phyloP scores from a whole-genome alignment of 2,329 filamentous ascomycete species.

The Colletotrichum sp. region DNA sequence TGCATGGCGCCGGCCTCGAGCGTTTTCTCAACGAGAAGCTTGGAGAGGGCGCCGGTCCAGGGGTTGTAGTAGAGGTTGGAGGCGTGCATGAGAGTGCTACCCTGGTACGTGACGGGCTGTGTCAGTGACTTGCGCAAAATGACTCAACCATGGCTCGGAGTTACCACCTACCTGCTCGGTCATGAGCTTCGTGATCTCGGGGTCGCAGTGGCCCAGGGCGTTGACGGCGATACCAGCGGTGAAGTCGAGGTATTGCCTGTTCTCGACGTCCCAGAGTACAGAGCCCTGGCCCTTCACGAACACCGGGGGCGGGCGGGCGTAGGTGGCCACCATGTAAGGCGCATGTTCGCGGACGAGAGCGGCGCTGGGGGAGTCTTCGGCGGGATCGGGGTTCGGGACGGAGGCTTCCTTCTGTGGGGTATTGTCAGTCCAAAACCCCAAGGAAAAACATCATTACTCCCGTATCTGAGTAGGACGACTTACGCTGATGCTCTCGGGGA shows the following conservation, averaged over 20 bases:
- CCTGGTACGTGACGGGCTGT: constrained; percentile 40
- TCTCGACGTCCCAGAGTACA: constrained; percentile 89
- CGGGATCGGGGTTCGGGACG: constrained; percentile 73
- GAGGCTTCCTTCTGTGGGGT: constrained; percentile 32
- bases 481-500: constrained; percentile 40
- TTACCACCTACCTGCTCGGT: constrained; percentile 69
- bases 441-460: not conserved
- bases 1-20: constrained; percentile 81
- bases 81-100: constrained; percentile 82
- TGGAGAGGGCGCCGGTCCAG: constrained; percentile 89
- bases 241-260: constrained; percentile 89
- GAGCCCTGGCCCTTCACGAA: constrained; percentile 89
- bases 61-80: constrained; percentile 98
- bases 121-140: constrained; percentile 1
- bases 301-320: constrained; percentile 86
- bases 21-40: constrained; percentile 84
- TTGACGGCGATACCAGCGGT: constrained; percentile 97
- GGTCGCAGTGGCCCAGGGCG: constrained; percentile 87
- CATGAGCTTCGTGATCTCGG: constrained; percentile 76
- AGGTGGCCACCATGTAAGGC: constrained; percentile 95
- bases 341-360: constrained; percentile 76
- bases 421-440: not conserved
- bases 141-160: constrained; percentile 11
- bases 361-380: constrained; percentile 74
- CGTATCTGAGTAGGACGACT: not conserved